Percentiles rank a stretch among this genome's conserved stretches.
phyloP scores from a whole-genome alignment of 1,284 basidiomycete genomes.

The Microbotryum silenes-acaulis region DNA sequence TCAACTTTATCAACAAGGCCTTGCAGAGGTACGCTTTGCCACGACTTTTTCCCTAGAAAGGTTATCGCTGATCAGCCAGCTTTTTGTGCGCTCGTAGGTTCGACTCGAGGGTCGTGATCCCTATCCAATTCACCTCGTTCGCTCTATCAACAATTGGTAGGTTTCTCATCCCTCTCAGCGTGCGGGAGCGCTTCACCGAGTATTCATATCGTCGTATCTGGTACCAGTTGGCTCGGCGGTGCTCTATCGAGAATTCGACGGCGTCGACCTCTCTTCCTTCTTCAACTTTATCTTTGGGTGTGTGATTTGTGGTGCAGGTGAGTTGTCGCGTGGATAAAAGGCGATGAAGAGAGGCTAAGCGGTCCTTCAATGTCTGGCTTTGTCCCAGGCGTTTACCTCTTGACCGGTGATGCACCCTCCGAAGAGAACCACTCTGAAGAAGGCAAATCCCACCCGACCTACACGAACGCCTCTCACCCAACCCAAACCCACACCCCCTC shows the following conservation, averaged over 20 bases:
- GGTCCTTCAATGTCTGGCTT: no score
- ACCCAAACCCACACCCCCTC: not conserved
- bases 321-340: not conserved
- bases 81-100: slow-evolving; percentile 59
- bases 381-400: slow-evolving; percentile 21
- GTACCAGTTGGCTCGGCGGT: slow-evolving; percentile 69
- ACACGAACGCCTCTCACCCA: not conserved
- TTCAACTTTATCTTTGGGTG: slow-evolving; percentile 41
- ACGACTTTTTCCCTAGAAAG: slow-evolving; percentile 25
- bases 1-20: slow-evolving; percentile 74
- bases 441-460: no score
- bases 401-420: slow-evolving; percentile 12
- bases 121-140: slow-evolving; percentile 83
- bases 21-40: slow-evolving; percentile 23
- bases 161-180: no score
- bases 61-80: slow-evolving; percentile 13
- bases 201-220: not conserved
- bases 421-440: no score
- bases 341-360: no score
- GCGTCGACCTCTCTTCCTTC: slow-evolving; percentile 34
- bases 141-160: slow-evolving; percentile 62
- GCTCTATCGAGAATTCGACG: slow-evolving; percentile 84
- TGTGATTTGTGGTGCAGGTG: slow-evolving; percentile 35
- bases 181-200: not conserved
- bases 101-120: slow-evolving; percentile 82